A percentile compares a stretch with the other conserved stretches of the same genome.
phyloP scores from a whole-genome alignment of 352 stramenopile genomes.

The Pythium dissimile region DNA sequence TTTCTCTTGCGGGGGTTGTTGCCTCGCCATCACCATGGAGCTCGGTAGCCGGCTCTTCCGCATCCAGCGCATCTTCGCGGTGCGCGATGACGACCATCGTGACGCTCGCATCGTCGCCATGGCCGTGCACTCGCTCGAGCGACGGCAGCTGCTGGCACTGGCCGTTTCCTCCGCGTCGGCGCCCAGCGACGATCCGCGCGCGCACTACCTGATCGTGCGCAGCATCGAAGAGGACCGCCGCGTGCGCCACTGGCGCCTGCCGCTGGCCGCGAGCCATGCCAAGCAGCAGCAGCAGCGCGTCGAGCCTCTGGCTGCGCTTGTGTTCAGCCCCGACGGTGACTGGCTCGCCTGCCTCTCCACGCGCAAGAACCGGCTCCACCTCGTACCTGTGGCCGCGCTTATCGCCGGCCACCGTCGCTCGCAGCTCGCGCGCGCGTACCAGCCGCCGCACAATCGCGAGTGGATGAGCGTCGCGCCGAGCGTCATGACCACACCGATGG shows the following conservation, averaged over 20 bases:
- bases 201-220: conserved; percentile 61
- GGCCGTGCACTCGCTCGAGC: conserved; percentile 65
- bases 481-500: conserved; percentile 81
- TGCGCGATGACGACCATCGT: conserved; percentile 1
- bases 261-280: conserved; percentile 45
- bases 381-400: conserved; percentile 65
- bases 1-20: too few species aligned
- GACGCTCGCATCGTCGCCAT: conserved; percentile 46
- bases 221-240: conserved; percentile 75
- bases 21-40: conserved; percentile 3
- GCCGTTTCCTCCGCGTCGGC: conserved; percentile 28
- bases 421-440: conserved; percentile 54
- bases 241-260: conserved; percentile 67
- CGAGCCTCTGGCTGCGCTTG: conserved; percentile 61
- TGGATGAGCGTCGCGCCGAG: conserved; percentile 68
- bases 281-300: conserved; percentile 50
- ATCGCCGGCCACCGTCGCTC: conserved; percentile 51
- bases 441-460: conserved; percentile 52
- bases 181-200: conserved; percentile 4
- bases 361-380: conserved; percentile 73
- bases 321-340: conserved; percentile 83
- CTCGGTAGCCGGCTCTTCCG: conserved; percentile 68
- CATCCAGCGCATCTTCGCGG: conserved; percentile 64
- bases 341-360: conserved; percentile 76
- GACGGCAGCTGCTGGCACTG: conserved; percentile 72